Conservation (phyloP, 495 filamentous ascomycete species). For the Xylaria acuta region DNA sequence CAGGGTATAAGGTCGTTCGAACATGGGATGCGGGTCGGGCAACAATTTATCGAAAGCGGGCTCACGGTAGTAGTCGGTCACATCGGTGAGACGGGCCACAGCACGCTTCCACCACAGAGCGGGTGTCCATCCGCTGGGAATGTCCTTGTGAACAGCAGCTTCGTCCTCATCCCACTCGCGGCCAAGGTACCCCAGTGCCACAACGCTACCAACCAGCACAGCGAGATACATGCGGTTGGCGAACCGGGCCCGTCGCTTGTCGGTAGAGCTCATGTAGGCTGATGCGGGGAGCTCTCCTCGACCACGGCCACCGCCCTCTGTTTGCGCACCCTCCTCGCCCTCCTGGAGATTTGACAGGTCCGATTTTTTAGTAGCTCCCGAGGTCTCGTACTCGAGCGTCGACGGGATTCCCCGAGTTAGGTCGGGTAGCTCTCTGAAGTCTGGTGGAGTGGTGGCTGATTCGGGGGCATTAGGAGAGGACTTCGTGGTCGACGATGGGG, state of each 20-base stretch:
- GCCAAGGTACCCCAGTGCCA: slow-evolving; percentile 69
- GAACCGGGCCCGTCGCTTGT: slow-evolving; percentile 74
- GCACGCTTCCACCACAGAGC: slow-evolving; percentile 78
- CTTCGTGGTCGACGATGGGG: slow-evolving; percentile 30
- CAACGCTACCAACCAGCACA: slow-evolving; percentile 55
- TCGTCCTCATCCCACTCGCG: slow-evolving; percentile 82
- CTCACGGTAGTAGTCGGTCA: slow-evolving; percentile 91
- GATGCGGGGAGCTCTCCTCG: slow-evolving; percentile 74
- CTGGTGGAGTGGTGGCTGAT: slow-evolving; percentile 32
- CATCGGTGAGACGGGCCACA: slow-evolving; percentile 72
- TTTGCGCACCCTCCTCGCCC: slow-evolving; percentile 55
- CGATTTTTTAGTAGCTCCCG: slow-evolving; percentile 53
- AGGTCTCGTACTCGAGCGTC: slow-evolving; percentile 76
- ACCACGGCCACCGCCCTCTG: slow-evolving; percentile 55
- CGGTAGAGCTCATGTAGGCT: slow-evolving; percentile 88
- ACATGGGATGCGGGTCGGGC: slow-evolving; percentile 82
- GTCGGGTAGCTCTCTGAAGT: slow-evolving; percentile 74
- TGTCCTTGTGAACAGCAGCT: slow-evolving; percentile 70
- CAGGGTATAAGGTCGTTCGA: slow-evolving; percentile 88
- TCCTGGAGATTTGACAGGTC: slow-evolving; percentile 66
- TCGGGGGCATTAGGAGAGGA: slow-evolving; percentile 29
- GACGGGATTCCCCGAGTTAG: slow-evolving; percentile 91
- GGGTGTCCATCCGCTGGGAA: slow-evolving; percentile 66
- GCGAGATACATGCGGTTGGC: slow-evolving; percentile 69
- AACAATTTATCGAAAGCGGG: slow-evolving; percentile 93